Base-by-base conservation (phyloP, 352 stramenopile species). In the Pythium insidiosum region DNA sequence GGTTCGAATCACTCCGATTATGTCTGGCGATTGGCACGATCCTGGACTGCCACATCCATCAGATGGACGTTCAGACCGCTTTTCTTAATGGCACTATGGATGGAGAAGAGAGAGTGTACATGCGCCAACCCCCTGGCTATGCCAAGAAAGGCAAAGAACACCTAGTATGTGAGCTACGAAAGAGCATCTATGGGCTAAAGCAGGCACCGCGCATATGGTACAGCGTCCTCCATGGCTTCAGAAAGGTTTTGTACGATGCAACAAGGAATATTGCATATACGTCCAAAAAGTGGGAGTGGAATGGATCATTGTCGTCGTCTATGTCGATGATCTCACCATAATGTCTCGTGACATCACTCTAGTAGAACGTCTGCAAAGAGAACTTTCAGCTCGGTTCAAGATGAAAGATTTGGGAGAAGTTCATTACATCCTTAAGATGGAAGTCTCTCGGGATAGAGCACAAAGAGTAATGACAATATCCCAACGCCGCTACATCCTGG, bases 321-420 rank as follows among this genome's bases (percentile, higher is more conserved):
- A 61, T 40, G 47, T 62, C 21, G 59, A 64, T 50, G 50, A 59
- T 31, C 38, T 64, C 2, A 56, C 54, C 16, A 56, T 68, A 15
- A 40, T 59, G 39, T 46, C 50, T 18, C 21, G 25, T 3, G 18
- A 48, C 7, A 46, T 58, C 19, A 10, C 15, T 25, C 36, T 53
- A n/a, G 56, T 66, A 11, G 43, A 51, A 12, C 24, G 22, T 6
- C 25, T 60, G 2, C 60, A 63, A 30, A 21, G 28, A 1, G 49
- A 68, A 13, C 20, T 64, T 10, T 61, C 45, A 33, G 43, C 15
- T 22, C 26, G 43, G 13, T 61, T 68, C 31, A 61, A 68, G 48
- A 61, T 68, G 50, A 61, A 68, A 16, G 58, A 61, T 41, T 36
- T 64, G 1, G 50, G 50, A 21, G 53, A 66, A 16, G 52, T 62